phyloP scores from a whole-genome alignment of 83 land plant species.

The Picea mariana region DNA sequence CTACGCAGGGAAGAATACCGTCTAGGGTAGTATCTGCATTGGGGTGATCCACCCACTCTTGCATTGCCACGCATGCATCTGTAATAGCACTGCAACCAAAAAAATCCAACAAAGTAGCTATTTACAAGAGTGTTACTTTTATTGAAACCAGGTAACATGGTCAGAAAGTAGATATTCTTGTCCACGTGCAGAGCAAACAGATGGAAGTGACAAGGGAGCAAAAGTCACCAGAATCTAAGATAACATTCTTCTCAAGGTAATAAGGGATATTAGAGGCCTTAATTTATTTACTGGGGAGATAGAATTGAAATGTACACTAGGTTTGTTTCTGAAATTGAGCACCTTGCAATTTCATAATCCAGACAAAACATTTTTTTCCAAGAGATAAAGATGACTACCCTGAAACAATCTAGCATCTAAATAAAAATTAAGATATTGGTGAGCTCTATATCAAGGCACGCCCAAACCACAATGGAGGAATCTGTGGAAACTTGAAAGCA shows the following conservation, averaged over 20 bases:
- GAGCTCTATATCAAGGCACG: no score
- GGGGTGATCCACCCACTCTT: constrained; percentile 89
- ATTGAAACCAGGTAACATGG: no score
- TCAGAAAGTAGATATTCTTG: neutral
- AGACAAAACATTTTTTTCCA: neutral
- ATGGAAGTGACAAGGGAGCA: no score
- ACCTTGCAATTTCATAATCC: neutral
- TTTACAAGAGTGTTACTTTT: no score
- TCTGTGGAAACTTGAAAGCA: no score
- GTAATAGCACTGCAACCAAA: constrained; percentile 59
- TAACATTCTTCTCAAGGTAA: no score
- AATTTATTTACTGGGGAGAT: no score
- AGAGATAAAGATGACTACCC: neutral
- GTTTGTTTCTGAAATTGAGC: neutral
- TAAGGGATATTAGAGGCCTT: no score
- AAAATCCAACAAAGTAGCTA: constrained; percentile 5
- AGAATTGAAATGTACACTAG: no score
- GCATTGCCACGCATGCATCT: constrained; percentile 90
- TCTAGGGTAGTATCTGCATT: constrained; percentile 83
- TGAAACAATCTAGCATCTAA: neutral
- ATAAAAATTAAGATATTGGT: no score
- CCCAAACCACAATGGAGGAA: no score
- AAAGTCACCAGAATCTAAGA: no score
- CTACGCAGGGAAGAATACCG: constrained; percentile 85
- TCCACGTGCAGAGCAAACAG: neutral